Percentiles rank a stretch among this genome's conserved stretches.
phyloP scores from a whole-genome alignment of 1,139 yeast genomes.

The Blastobotrys aristatus region DNA sequence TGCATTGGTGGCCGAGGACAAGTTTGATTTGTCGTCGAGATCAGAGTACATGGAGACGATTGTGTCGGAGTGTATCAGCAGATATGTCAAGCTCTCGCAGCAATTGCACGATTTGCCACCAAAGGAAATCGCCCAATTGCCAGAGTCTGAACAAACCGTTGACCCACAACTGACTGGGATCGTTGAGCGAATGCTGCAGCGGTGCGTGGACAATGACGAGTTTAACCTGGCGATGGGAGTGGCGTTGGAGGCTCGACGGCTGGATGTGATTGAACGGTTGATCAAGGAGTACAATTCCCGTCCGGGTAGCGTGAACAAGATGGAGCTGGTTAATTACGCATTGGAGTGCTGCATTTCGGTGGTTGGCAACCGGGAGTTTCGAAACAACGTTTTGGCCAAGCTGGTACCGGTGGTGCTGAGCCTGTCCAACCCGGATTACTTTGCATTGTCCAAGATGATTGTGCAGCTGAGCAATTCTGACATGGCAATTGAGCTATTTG shows the following conservation, averaged over 20 bases:
- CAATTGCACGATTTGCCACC: constrained; percentile 42
- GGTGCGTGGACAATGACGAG: constrained; percentile 70
- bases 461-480: constrained; percentile 77
- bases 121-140: constrained; percentile 20
- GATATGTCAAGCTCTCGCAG: constrained; percentile 65
- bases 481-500: constrained; percentile 65
- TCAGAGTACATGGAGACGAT: constrained; percentile 92
- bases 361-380: constrained; percentile 60
- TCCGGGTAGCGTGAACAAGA: constrained; percentile 35
- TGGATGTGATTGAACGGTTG: constrained; percentile 70
- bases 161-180: constrained; percentile 62
- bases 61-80: constrained; percentile 85
- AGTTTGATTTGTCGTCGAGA: constrained; percentile 57
- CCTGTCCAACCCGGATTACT: constrained; percentile 67
- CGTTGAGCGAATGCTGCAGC: constrained; percentile 81
- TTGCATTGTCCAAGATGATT: constrained; percentile 75
- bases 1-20: constrained; percentile 79
- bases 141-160: constrained; percentile 33
- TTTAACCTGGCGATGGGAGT: constrained; percentile 83
- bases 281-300: constrained; percentile 40
- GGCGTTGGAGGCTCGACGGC: constrained; percentile 79
- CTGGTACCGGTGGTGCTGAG: constrained; percentile 57
- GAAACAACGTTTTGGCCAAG: constrained; percentile 56
- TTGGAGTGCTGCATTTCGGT: constrained; percentile 67
- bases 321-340: constrained; percentile 65